phyloP scores from a whole-genome alignment of 169 alveolate genomes.

The Eimeria acervulina region DNA sequence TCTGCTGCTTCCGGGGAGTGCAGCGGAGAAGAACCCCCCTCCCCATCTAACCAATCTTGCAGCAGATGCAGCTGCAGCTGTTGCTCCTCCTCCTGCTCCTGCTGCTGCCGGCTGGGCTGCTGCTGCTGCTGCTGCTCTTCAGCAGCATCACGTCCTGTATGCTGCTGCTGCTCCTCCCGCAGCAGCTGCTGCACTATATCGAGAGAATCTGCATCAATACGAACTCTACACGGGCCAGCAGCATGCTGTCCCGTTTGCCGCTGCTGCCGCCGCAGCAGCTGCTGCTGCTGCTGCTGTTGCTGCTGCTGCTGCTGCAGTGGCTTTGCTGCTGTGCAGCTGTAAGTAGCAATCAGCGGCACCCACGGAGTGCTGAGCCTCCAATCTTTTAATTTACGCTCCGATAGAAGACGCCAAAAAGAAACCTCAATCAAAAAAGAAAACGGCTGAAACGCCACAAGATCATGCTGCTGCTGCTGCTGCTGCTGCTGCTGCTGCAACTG shows the following conservation, averaged over 20 bases:
- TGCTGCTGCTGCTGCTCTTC: too few species aligned
- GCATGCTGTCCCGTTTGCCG: constrained; percentile 7
- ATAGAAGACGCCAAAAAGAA: constrained; percentile 65
- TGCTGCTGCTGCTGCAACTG: constrained; percentile 25
- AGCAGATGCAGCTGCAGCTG: too few species aligned
- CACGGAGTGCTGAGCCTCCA: constrained; percentile 80
- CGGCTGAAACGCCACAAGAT: constrained; percentile 39
- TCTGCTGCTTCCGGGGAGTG: too few species aligned
- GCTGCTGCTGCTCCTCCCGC: too few species aligned
- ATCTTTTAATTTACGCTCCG: constrained; percentile 56
- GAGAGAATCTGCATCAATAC: constrained; percentile 33
- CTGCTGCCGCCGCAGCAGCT: constrained; percentile 27
- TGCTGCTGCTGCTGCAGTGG: constrained; percentile 71
- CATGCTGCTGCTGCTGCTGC: too few species aligned
- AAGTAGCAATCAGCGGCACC: constrained; percentile 66
- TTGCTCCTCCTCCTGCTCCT: too few species aligned
- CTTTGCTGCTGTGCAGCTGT: constrained; percentile 30
- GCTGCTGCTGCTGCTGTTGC: constrained; percentile 34
- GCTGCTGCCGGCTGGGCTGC: too few species aligned
- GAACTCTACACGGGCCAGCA: constrained; percentile 14
- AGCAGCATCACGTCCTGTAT: too few species aligned
- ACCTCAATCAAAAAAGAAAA: constrained; percentile 44
- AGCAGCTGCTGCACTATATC: not conserved
- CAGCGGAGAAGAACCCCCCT: too few species aligned
- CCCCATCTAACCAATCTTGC: too few species aligned